phyloP scores from a whole-genome alignment of 1,284 basidiomycete genomes.

The Marasmius oreades region DNA sequence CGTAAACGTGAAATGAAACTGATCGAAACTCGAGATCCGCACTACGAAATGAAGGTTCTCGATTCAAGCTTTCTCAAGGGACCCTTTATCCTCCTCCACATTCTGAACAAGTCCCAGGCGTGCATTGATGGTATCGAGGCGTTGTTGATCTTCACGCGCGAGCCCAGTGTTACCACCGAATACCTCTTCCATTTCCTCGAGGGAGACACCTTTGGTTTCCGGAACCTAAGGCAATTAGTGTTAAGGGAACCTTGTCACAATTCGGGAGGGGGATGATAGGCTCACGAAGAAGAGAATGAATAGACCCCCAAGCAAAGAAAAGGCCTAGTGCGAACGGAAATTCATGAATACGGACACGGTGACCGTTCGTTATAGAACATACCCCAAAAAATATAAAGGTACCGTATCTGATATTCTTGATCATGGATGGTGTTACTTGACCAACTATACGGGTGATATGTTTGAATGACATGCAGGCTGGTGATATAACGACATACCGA shows the following conservation, averaged over 20 bases:
- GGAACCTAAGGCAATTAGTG: conserved; percentile 40
- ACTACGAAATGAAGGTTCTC: too few species aligned
- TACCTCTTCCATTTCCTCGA: conserved; percentile 71
- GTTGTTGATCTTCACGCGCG: conserved; percentile 50
- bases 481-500: conserved; percentile 36
- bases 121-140: conserved; percentile 51
- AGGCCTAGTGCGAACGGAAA: conserved; percentile 37
- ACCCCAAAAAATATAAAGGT: conserved; percentile 72
- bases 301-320: conserved; percentile 60
- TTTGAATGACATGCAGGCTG: conserved; percentile 2
- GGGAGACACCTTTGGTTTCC: conserved; percentile 63
- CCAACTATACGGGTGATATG: conserved; percentile 20
- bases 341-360: not conserved
- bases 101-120: conserved; percentile 49
- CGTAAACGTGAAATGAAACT: not conserved
- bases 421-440: conserved; percentile 60
- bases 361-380: conserved; percentile 17
- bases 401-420: conserved; percentile 41
- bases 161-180: conserved; percentile 53
- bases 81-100: conserved; percentile 8
- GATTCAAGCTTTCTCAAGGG: conserved; percentile 18
- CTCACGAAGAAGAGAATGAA: conserved; percentile 62
- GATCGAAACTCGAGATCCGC: conserved; percentile 13
- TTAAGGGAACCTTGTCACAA: not conserved
- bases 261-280: not conserved